phyloP scores from a whole-genome alignment of 305 asterid genomes.

The Solanum hybrid region DNA sequence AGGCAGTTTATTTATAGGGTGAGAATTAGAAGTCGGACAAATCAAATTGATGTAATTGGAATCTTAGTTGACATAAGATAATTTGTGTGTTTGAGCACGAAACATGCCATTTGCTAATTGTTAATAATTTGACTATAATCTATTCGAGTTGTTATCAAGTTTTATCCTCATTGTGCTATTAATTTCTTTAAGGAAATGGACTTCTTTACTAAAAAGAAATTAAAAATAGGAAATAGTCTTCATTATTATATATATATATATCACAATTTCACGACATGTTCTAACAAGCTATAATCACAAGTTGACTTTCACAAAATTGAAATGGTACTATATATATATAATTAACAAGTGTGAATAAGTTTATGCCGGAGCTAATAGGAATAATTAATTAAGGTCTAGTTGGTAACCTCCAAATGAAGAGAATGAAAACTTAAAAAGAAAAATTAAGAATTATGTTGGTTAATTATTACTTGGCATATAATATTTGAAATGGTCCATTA shows the following conservation, averaged over 20 bases:
- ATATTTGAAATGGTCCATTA: too few species aligned
- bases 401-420: background rate
- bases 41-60: background rate
- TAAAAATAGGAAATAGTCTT: background rate
- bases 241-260: background rate
- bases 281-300: background rate
- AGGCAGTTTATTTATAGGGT: constrained; percentile 16
- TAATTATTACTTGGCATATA: too few species aligned
- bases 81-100: background rate
- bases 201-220: background rate
- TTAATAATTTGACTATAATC: background rate
- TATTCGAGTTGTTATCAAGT: background rate
- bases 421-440: background rate
- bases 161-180: background rate
- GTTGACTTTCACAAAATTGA: background rate
- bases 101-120: background rate
- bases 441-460: too few species aligned
- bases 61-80: background rate
- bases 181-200: background rate
- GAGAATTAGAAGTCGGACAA: background rate
- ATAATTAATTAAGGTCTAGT: background rate
- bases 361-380: background rate
- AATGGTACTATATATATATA: background rate
- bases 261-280: background rate
- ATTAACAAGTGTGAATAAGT: background rate